Conservation (phyloP, 768 basidiomycete genomes). For the Termitomyces sp. region DNA sequence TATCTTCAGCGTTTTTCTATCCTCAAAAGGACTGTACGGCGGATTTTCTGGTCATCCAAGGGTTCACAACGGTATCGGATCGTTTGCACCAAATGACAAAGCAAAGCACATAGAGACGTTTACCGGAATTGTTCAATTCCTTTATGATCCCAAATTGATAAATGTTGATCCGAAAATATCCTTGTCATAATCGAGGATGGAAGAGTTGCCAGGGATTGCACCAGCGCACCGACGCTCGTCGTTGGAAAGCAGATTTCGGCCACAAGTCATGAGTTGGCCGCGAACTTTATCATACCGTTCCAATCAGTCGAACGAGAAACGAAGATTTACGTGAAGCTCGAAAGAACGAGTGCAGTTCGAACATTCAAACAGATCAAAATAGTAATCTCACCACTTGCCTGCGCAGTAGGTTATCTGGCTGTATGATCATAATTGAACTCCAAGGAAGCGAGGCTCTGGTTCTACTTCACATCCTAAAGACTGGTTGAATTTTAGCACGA, state of each 20-base stretch:
- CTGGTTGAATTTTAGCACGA: constrained; percentile 19
- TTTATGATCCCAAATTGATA: constrained; percentile 31
- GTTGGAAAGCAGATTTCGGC: constrained; percentile 20
- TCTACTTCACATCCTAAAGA: constrained; percentile 15
- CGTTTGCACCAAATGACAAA: too few relatives aligned
- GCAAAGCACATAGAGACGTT: too few relatives aligned
- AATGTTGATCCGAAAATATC: constrained; percentile 24
- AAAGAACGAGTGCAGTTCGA: constrained; percentile 27
- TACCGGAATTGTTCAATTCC: constrained; percentile 40
- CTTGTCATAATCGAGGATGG: too few relatives aligned
- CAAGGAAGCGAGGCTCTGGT: neutral
- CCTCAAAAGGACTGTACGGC: constrained; percentile 24
- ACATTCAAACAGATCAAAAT: neutral
- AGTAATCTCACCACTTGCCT: neutral
- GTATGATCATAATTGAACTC: constrained; percentile 13
- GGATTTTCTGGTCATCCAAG: constrained; percentile 25
- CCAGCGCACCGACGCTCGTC: constrained; percentile 20
- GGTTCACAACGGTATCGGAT: constrained; percentile 8
- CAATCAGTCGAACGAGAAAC: constrained; percentile 25
- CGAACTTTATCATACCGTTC: constrained; percentile 28
- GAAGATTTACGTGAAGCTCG: constrained; percentile 21
- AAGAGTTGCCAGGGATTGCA: too few relatives aligned
- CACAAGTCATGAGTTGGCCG: constrained; percentile 19
- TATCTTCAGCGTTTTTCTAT: constrained; percentile 26
- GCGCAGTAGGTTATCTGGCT: constrained; percentile 31